Percentiles rank a stretch among this genome's conserved stretches.
phyloP scores from a whole-genome alignment of 306 rosid genomes.

The Pterocarpus santalinus region DNA sequence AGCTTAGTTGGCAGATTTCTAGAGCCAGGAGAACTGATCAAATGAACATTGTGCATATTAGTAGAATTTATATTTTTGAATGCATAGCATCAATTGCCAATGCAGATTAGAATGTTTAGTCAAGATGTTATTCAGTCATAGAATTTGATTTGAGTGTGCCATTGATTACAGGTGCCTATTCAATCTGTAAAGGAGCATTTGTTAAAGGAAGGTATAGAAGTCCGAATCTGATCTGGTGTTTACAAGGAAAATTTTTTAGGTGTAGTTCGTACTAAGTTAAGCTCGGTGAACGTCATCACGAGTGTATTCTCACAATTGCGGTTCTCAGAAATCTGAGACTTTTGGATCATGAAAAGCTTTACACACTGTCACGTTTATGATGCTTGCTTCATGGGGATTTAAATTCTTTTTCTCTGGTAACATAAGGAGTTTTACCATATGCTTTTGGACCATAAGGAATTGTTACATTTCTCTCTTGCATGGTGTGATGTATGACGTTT shows the following conservation, averaged over 20 bases:
- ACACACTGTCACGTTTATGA: not conserved
- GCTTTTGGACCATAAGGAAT: not conserved
- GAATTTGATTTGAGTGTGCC: slow-evolving; percentile 16
- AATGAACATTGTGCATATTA: no score
- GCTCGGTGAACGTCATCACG: not conserved
- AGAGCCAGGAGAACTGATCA: no score
- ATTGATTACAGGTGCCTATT: slow-evolving; percentile 76
- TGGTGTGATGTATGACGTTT: not conserved
- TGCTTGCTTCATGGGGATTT: not conserved
- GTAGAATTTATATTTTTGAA: no score
- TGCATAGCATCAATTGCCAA: not conserved
- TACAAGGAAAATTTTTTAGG: not conserved
- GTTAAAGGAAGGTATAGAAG: slow-evolving; percentile 81
- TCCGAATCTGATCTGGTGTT: slow-evolving; percentile 61
- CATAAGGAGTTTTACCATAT: not conserved
- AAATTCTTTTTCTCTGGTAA: not conserved
- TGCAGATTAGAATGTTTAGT: not conserved
- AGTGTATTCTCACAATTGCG: not conserved
- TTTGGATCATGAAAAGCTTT: slow-evolving; percentile 21
- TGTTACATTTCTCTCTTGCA: slow-evolving; percentile 2
- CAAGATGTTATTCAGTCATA: not conserved
- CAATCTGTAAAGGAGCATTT: slow-evolving; percentile 83
- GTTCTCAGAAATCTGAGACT: not conserved
- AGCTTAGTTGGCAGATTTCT: not conserved
- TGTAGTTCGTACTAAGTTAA: not conserved